These are phyloP conservation scores for Aphelidium insulamus DNA, from an alignment of 371 early-diverging fungal genomes.

Conservation along the genomic window DNA sequence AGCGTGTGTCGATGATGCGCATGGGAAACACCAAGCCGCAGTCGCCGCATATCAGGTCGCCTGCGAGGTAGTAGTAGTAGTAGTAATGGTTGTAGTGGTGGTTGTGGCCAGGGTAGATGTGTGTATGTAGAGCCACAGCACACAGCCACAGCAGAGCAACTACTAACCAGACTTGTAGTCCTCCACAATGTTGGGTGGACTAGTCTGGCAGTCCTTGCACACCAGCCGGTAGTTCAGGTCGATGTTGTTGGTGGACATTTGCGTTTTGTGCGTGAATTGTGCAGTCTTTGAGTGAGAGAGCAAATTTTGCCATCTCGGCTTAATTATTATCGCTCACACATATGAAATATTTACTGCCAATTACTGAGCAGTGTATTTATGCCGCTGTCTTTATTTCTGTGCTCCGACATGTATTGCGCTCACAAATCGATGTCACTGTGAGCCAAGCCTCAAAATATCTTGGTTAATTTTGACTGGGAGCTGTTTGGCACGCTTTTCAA, in stretches of 20 bases:
- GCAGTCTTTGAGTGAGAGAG: no score
- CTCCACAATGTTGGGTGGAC: constrained; percentile 88
- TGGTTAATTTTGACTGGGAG: no score
- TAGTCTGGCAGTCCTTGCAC: constrained; percentile 60
- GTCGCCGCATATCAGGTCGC: constrained; percentile 88
- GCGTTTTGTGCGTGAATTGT: no score
- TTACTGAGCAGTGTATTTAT: no score
- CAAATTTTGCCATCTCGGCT: no score
- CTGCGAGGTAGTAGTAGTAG: constrained; percentile 3
- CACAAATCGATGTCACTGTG: no score
- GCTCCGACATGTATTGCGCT: no score
- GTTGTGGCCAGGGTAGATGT: background rate
- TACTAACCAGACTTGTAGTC: constrained; percentile 57
- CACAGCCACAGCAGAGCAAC: constrained; percentile 6
- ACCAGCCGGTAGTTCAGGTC: constrained; percentile 35
- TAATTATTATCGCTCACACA: no score
- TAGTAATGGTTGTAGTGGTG: background rate
- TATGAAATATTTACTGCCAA: no score
- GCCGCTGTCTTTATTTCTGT: no score
- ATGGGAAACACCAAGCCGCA: constrained; percentile 94
- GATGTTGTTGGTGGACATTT: background rate
- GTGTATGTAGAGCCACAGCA: background rate
- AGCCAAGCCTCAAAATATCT: no score
- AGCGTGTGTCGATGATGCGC: constrained; percentile 94
- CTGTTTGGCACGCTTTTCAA: no score